Evolutionary conservation across 2,329 filamentous ascomycete genomes (phyloP), one percentile per base, ranked within the genome.

Genomic region (Apiospora koreana): DNA sequence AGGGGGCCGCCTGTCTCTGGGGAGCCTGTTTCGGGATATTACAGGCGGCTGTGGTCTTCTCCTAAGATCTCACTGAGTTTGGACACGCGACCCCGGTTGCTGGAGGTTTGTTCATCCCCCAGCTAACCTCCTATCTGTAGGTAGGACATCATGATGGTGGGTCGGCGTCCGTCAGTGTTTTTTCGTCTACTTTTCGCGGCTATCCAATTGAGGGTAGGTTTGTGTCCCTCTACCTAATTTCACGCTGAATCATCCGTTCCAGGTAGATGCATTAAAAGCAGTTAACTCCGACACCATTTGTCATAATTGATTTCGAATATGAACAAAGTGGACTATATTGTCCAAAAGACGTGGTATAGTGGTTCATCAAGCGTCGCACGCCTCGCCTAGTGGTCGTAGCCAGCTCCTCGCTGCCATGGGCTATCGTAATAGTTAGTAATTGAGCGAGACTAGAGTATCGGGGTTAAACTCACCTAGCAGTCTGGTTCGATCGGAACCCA

Each of bases 341-440:
- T 73, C 48, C 65, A 46, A 71, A 65, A 70, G 73, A 75, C 68
- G 72, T 77, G 67, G 76, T 77, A 69, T 76, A 78, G 45, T 73
- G 73, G 74, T 65, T 70, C 73, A 38, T 73, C 71, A 62, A 71
- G 73, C 64, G 73, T 72, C 42, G 74, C 58, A 69, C 71, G 69
- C 75, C 68, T 69, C 65, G 64, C 72, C 73, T 83, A 84, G 77
- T 84, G 81, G 65, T 88, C 86, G 77, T 88, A 88, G 72, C 86
- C 86, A 69, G 86, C 86, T 75, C 86, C 86, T 74, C 86, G 84
- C 80, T 88, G 86, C 86, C 86, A 88, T 72, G 86, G 85, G 79
- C 85, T 88, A 73, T 25, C 68, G 54, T 64, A 65, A 78, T 35
- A n/a, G 77, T 71, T 71, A 74, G 35, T 12, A 58, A 68, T 38